Base-by-base conservation (phyloP, 2,329 filamentous ascomycete genomes). In the Neonectria magnoliae region DNA sequence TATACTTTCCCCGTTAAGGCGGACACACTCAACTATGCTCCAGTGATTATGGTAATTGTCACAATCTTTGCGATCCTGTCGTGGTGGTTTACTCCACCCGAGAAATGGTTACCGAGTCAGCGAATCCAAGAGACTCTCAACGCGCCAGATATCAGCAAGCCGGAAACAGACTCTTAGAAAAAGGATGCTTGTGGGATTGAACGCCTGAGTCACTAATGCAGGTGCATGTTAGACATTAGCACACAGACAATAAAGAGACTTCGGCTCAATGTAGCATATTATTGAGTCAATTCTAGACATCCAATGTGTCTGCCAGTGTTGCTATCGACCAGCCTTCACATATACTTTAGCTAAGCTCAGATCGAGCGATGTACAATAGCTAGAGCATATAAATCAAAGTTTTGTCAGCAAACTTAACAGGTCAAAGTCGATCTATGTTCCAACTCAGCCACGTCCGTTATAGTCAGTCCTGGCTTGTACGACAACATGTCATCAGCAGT, bases 21-120 rank as follows among this genome's bases (percentile, higher is more conserved):
- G 1, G 71, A 78, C 18, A 83, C 76, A 6, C 64, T 84, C 14
- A 84, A 84, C 64, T 84, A 83, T 76, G 83, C 84, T 0, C 83
- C 84, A 0, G 82, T 85, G 13, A 85, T 85, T 62, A 84, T 86
- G 82, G 81, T 71, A 3, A 78, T 75, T 2, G 82, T 85, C 4
- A 86, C 83, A 0, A 80, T 85, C 36, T 76, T 85, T 42, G 83
- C 83, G 0, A 56, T 85, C 16, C 60, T 83, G 22, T 83, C 82
- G 9, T 85, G 82, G 78, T 82, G 81, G 72, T 38, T 83, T n/a
- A 81, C 82, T 65, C 82, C 83, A 1, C 78, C 81, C 47, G 81
- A 81, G 4, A 74, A 76, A 1, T 85, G 83, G 82, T 71, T 85
- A 50, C 83, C 83, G 1, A 77, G 74, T 14, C 74, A 80, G 54